A percentile compares a stretch with the other conserved stretches of the same genome.
phyloP scores from a whole-genome alignment of 768 basidiomycete genomes.

The Lentinula sp. region DNA sequence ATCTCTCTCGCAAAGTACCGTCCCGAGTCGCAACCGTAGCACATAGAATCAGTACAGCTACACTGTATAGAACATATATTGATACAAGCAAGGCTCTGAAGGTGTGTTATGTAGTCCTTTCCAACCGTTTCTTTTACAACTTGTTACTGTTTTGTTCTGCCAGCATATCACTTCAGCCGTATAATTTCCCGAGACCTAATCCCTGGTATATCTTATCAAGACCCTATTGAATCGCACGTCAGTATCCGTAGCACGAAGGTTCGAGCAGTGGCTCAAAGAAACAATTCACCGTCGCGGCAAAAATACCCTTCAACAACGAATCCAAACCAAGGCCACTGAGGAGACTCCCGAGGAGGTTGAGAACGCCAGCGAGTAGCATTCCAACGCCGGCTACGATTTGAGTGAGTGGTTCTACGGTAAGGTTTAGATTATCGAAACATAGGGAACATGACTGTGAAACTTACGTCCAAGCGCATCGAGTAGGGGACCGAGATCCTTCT shows the following conservation, averaged over 20 bases:
- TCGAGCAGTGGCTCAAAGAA: not conserved
- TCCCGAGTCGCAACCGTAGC: too few relatives aligned
- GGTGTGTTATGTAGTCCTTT: too few relatives aligned
- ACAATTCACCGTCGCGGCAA: slow-evolving; percentile 21
- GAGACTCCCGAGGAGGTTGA: slow-evolving; percentile 27
- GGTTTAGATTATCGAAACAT: too few relatives aligned
- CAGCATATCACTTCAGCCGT: not conserved
- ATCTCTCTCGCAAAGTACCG: too few relatives aligned
- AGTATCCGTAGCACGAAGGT: too few relatives aligned
- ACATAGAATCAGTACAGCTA: too few relatives aligned
- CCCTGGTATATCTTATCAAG: slow-evolving; percentile 29
- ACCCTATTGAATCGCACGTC: slow-evolving; percentile 12
- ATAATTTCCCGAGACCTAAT: slow-evolving; percentile 21
- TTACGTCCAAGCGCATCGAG: slow-evolving; percentile 29
- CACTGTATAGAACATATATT: too few relatives aligned
- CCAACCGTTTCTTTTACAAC: too few relatives aligned
- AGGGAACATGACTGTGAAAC: slow-evolving; percentile 4
- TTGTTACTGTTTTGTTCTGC: too few relatives aligned
- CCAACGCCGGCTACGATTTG: slow-evolving; percentile 33
- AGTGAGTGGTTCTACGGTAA: slow-evolving; percentile 23
- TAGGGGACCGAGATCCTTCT: slow-evolving; percentile 31
- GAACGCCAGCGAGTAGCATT: slow-evolving; percentile 27
- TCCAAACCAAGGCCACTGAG: slow-evolving; percentile 28
- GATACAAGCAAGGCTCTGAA: too few relatives aligned
- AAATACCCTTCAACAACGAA: slow-evolving; percentile 24